Percentiles rank a stretch among this genome's conserved stretches.
Evolutionary conservation across 1,284 basidiomycete genomes (phyloP).

Genomic region (Cryptococcus neoformans): DNA sequence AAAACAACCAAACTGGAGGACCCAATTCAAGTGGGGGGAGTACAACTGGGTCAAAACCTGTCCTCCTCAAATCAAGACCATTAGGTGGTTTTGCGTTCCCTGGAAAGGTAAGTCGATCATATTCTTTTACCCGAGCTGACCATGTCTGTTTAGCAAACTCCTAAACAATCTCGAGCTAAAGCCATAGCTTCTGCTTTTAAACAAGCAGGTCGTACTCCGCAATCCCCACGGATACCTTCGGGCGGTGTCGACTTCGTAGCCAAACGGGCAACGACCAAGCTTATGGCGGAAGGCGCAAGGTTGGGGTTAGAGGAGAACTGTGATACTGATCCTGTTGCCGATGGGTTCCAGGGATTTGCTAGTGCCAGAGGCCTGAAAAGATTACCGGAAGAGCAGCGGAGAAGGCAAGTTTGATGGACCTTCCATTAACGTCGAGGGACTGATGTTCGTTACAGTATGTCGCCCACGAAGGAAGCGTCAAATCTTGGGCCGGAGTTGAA

Average conservation of each 20-base stretch:
- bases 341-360: slow-evolving; percentile 15
- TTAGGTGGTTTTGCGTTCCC: too few relatives aligned
- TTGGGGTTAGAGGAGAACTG: slow-evolving; percentile 16
- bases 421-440: neutral
- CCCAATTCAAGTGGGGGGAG: too few relatives aligned
- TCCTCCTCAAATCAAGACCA: too few relatives aligned
- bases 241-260: slow-evolving; percentile 32
- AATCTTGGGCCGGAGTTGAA: neutral
- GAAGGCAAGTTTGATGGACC: slow-evolving; percentile 20
- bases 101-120: too few relatives aligned
- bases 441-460: slow-evolving; percentile 3
- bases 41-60: too few relatives aligned
- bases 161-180: slow-evolving; percentile 9
- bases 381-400: slow-evolving; percentile 8
- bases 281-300: slow-evolving; percentile 12
- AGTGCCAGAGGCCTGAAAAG: slow-evolving; percentile 42
- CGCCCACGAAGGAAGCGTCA: slow-evolving; percentile 6
- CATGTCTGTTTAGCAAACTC: too few relatives aligned
- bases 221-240: slow-evolving; percentile 30
- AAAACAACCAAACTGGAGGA: neutral
- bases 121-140: too few relatives aligned
- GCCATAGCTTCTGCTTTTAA: slow-evolving; percentile 22
- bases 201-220: neutral
- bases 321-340: slow-evolving; percentile 1
- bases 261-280: slow-evolving; percentile 17